Conservation (phyloP, 2,329 filamentous ascomycete species). For the Ceratocystis colombiana region DNA sequence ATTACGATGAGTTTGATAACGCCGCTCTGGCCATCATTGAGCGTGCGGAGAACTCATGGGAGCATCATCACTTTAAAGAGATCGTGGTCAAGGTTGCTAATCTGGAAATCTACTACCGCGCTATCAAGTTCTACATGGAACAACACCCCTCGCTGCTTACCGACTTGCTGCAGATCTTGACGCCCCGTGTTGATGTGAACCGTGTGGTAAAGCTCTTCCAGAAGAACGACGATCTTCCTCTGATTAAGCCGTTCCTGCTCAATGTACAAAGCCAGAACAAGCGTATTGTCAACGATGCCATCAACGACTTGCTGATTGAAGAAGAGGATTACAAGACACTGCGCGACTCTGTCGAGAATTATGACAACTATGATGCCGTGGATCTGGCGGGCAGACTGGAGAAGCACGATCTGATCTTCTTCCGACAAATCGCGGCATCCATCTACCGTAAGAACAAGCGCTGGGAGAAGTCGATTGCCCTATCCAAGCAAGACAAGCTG, state of each 20-base stretch:
- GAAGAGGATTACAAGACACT: slow-evolving; percentile 99
- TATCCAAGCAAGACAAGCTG: slow-evolving; percentile 98
- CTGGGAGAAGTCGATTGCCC: slow-evolving; percentile 96
- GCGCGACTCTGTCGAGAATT: slow-evolving; percentile 93
- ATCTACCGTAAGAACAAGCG: slow-evolving; percentile 99
- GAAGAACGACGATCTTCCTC: slow-evolving; percentile 92
- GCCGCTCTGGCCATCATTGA: slow-evolving; percentile 96
- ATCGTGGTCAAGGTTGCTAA: slow-evolving; percentile 96
- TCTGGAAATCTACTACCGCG: slow-evolving; percentile 97
- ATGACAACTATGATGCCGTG: slow-evolving; percentile 96
- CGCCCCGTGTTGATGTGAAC: slow-evolving; percentile 92
- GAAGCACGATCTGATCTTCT: slow-evolving; percentile 97
- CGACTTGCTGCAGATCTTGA: slow-evolving; percentile 85
- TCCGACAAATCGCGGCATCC: slow-evolving; percentile 93
- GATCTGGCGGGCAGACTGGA: slow-evolving; percentile 86
- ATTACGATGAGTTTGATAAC: slow-evolving; percentile 98
- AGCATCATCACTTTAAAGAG: slow-evolving; percentile 99
- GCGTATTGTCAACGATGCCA: slow-evolving; percentile 92
- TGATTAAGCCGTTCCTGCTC: slow-evolving; percentile 97
- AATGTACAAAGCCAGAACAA: slow-evolving; percentile 97
- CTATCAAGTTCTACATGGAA: slow-evolving; percentile 92
- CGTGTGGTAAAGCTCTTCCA: slow-evolving; percentile 99
- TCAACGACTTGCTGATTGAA: slow-evolving; percentile 95
- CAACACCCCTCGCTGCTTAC: slow-evolving; percentile 92
- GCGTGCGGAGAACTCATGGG: slow-evolving; percentile 93